phyloP scores from a whole-genome alignment of 108 stramenopile species.

The Nitzschia sp. region DNA sequence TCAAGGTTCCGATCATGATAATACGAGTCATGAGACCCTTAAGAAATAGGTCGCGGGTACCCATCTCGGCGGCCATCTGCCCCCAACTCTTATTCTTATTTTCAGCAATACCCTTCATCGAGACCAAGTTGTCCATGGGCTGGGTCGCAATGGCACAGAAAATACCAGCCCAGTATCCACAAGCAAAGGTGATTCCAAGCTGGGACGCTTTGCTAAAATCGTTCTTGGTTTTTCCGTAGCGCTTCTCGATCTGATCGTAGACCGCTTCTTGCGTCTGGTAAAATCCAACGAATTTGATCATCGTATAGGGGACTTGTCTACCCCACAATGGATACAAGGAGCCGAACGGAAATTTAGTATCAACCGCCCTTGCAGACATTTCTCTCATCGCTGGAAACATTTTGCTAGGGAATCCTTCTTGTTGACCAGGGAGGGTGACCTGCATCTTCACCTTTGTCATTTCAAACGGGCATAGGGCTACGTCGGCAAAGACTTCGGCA shows the following conservation, averaged over 20 bases:
- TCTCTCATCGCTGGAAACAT: slow-evolving; percentile 11
- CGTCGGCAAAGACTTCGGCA: slow-evolving; percentile 32
- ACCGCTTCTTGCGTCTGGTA: slow-evolving; percentile 9
- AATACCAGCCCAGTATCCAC: slow-evolving; percentile 28
- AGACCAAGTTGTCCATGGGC: slow-evolving; percentile 27
- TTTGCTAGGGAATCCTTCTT: neutral
- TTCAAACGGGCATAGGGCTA: slow-evolving; percentile 33
- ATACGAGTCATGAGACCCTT: slow-evolving; percentile 27
- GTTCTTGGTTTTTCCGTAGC: slow-evolving; percentile 8
- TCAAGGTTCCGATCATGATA: slow-evolving; percentile 33
- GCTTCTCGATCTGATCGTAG: slow-evolving; percentile 10
- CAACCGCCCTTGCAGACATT: slow-evolving; percentile 8
- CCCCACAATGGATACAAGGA: slow-evolving; percentile 20
- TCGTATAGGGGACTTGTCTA: slow-evolving; percentile 30
- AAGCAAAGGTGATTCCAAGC: slow-evolving; percentile 29
- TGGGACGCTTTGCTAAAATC: slow-evolving; percentile 18
- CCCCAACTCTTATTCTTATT: slow-evolving; percentile 7
- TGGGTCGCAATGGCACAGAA: slow-evolving; percentile 22
- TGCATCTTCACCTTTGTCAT: slow-evolving; percentile 28
- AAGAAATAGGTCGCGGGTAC: slow-evolving; percentile 9
- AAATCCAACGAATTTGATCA: slow-evolving; percentile 26
- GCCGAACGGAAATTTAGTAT: slow-evolving; percentile 32
- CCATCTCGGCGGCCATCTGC: slow-evolving; percentile 16
- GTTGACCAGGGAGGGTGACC: slow-evolving; percentile 11
- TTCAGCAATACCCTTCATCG: slow-evolving; percentile 14